These are phyloP conservation scores for Apodospora peruviana DNA, from an alignment of 495 filamentous ascomycete genomes.

Conservation along the genomic window DNA sequence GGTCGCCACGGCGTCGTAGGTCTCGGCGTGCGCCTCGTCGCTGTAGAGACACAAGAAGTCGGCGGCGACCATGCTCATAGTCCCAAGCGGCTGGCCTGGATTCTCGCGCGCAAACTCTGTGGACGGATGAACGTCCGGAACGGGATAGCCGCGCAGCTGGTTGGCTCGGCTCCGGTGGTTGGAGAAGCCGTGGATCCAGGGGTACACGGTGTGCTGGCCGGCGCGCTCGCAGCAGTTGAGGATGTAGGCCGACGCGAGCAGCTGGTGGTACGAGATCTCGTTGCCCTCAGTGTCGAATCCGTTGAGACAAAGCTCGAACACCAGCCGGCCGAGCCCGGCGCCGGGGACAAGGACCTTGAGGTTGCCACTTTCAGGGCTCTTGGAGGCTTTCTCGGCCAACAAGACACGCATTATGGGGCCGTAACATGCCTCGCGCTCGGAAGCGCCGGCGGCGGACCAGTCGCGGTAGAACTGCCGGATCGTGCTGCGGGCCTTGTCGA, in stretches of 20 bases:
- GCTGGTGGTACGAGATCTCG: slow-evolving; percentile 91
- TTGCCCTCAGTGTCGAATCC: slow-evolving; percentile 84
- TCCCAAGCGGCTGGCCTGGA: slow-evolving; percentile 30
- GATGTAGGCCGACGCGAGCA: slow-evolving; percentile 80
- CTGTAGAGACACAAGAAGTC: slow-evolving; percentile 79
- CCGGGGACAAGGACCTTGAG: slow-evolving; percentile 80
- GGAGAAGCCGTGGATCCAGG: slow-evolving; percentile 75
- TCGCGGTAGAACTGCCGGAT: slow-evolving; percentile 92
- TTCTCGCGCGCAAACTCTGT: slow-evolving; percentile 37
- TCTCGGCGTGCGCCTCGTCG: slow-evolving; percentile 46
- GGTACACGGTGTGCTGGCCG: slow-evolving; percentile 62
- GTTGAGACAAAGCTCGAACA: slow-evolving; percentile 73
- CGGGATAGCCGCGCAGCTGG: slow-evolving; percentile 61
- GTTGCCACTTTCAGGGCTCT: slow-evolving; percentile 25
- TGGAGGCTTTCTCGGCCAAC: slow-evolving; percentile 46
- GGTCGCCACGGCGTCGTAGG: slow-evolving; percentile 76
- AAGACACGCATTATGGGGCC: slow-evolving; percentile 63
- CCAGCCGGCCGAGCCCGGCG: slow-evolving; percentile 79
- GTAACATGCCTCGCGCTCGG: slow-evolving; percentile 72
- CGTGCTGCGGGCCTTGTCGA: slow-evolving; percentile 87
- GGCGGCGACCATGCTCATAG: slow-evolving; percentile 81
- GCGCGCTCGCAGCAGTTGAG: slow-evolving; percentile 55
- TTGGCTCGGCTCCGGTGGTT: slow-evolving; percentile 66
- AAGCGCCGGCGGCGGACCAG: slow-evolving; percentile 74
- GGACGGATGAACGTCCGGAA: slow-evolving; percentile 75